phyloP scores from a whole-genome alignment of 2,329 filamentous ascomycete genomes.

The Penicillium sp. region DNA sequence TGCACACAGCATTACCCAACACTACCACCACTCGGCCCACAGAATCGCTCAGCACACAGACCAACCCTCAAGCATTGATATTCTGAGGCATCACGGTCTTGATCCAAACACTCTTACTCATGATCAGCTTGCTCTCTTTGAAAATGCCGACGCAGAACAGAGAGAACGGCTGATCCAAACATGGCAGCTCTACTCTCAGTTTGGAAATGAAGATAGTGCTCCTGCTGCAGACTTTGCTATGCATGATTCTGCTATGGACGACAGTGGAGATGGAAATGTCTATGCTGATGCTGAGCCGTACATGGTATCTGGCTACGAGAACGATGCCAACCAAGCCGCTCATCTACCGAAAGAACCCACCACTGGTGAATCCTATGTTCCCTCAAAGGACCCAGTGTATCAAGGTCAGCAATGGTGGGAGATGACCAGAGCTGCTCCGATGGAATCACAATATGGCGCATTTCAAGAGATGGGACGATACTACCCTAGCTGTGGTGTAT shows the following conservation, averaged over 20 bases:
- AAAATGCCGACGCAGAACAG: constrained; percentile 69
- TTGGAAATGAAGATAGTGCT: background rate
- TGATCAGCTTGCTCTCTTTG: constrained; percentile 76
- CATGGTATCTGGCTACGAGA: constrained; percentile 77
- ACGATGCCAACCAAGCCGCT: constrained; percentile 63
- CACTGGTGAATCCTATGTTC: constrained; percentile 34
- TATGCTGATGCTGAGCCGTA: constrained; percentile 75
- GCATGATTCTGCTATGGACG: constrained; percentile 24
- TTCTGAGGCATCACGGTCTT: constrained; percentile 66
- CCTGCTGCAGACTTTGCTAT: constrained; percentile 7
- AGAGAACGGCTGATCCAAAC: constrained; percentile 74
- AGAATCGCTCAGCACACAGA: constrained; percentile 40
- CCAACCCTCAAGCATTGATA: constrained; percentile 50
- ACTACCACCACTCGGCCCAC: constrained; percentile 81
- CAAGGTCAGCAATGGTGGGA: constrained; percentile 42
- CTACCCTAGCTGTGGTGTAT: constrained; percentile 19
- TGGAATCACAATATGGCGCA: constrained; percentile 41
- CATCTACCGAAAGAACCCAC: constrained; percentile 32
- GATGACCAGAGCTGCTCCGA: constrained; percentile 25
- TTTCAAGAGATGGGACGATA: constrained; percentile 35
- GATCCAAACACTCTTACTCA: constrained; percentile 67
- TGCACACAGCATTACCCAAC: constrained; percentile 72
- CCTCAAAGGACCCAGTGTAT: constrained; percentile 44
- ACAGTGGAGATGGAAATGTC: constrained; percentile 26
- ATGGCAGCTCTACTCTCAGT: constrained; percentile 71